Evolutionary conservation across 306 rosid genomes (phyloP), one percentile per base, ranked within the genome.

Genomic region (Medicago arabica): DNA sequence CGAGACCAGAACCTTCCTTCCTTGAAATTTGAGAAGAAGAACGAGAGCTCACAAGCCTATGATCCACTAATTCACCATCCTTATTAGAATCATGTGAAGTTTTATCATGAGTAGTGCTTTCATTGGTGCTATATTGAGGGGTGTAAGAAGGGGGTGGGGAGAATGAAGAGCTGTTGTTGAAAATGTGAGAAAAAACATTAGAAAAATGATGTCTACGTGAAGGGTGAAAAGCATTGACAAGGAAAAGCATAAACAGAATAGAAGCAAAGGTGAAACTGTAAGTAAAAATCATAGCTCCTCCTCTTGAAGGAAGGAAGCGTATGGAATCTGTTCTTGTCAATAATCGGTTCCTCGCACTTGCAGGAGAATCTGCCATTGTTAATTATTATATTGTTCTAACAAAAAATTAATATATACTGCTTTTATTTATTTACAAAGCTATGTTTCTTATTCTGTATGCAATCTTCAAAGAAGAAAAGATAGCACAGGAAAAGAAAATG

Each of bases 261-360:
- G 89, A 90, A n/a, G 89, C 94, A 10, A 87, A 68, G 74, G 84
- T 73, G 72, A 92, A 87, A 63, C 91, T 91, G 72, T 82, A 90
- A 0, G 83, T 85, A 57, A 92, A 88, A 18, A 85, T 74, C 0
- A 70, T 25, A 3, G 85, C 81, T 72, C 89, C 81, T 69, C 90
- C 75, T 85, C 81, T 76, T 28, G 94, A 65, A 63, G 88, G 49
- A 81, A 86, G 36, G 58, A 87, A 84, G 23, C 86, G 80, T 38
- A 63, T 67, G 15, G 86, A 49, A 51, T 92, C 94, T 9, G 89
- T 63, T 75, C 47, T 75, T 18, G 74, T 4, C 1, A 75, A 66
- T 47, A 64, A 76, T 41, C 85, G 85, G 55, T 57, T 5, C 63
- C 74, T 43, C 2, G 59, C 1, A 38, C 4, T 0, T 5, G 4